Base-by-base conservation (phyloP, 257 asterid genomes). In the Anisodus acutangulus region DNA sequence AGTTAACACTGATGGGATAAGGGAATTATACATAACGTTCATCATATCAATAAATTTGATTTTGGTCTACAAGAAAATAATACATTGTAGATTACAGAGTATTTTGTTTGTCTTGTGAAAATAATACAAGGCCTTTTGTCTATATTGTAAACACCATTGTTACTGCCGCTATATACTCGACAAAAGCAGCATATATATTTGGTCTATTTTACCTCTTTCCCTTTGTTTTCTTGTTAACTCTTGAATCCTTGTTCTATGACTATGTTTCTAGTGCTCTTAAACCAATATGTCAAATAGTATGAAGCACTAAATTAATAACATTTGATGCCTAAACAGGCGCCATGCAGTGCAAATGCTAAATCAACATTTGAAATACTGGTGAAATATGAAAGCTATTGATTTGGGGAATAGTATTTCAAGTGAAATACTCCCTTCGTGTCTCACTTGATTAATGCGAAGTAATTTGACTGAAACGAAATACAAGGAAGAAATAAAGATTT, bases 181-280 rank as follows among this genome's bases (percentile, higher is more conserved):
- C 39, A 62, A 62, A 62, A 62, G 2, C 69, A 63, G 16, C 70
- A 26, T 26, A 64, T 64, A 71, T 71, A 71, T 45, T 71, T 45
- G 79, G 39, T 45, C 9, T 43, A 49, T 43, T 71, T 26, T 1
- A 45, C 45, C 39, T 4, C 10, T 71, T 45, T 71, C 79, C n/a
- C 80, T 45, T 71, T 8, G 58, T 71, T 71, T 41, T 71, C 58
- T 71, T 71, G 55, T 70, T 43, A 41, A 70, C 22, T 60, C 17
- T 41, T 9, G 58, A n/a, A 45, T 71, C 39, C n/a, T 71, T n/a
- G 10, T 45, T 45, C 59, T 19, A 6, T 9, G 80, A n/a, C 59
- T 19, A 6, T 9, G 80, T 45, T 19, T 72, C 80, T 72, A 19
- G n/a, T 9, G 58, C 39, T 45, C 10, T 45, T n/a, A n/a, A 71